These are phyloP conservation scores for Cercophora scortea DNA, from an alignment of 495 filamentous ascomycete species.

Conservation along the genomic window DNA sequence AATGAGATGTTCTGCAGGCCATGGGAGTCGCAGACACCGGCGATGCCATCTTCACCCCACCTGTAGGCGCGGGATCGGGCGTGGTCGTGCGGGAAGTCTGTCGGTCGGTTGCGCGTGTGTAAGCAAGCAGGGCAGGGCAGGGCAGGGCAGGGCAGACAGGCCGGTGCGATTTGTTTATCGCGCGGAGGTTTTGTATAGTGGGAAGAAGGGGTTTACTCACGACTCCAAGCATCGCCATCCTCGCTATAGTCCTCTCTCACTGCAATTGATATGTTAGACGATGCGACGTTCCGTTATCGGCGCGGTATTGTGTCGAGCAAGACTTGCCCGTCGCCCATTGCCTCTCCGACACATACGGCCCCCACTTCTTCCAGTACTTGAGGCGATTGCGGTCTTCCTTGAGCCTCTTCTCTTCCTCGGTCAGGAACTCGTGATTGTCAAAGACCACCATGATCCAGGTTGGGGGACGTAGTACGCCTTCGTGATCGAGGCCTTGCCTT, in stretches of 20 bases:
- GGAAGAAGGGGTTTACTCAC: conserved; percentile 53
- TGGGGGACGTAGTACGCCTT: too few relatives aligned
- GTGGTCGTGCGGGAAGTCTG: conserved; percentile 90
- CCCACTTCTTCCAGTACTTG: conserved; percentile 96
- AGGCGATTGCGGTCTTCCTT: conserved; percentile 71
- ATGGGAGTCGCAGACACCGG: conserved; percentile 88
- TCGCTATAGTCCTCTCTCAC: conserved; percentile 86
- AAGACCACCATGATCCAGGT: conserved; percentile 68
- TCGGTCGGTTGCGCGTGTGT: neutral
- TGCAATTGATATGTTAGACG: conserved; percentile 28
- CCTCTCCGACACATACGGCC: conserved; percentile 65
- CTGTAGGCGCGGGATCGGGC: conserved; percentile 79
- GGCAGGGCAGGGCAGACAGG: too few relatives aligned
- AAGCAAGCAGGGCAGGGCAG: conserved; percentile 3
- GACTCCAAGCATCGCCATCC: conserved; percentile 93
- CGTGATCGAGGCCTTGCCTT: too few relatives aligned
- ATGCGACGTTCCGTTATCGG: too few relatives aligned
- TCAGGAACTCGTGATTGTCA: conserved; percentile 74
- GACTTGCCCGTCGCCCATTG: conserved; percentile 82
- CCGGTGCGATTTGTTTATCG: neutral
- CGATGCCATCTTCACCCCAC: conserved; percentile 97
- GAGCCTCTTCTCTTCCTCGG: conserved; percentile 80
- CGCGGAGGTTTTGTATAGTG: neutral
- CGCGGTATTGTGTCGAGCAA: too few relatives aligned
- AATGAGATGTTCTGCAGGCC: conserved; percentile 87